Conservation (phyloP, 2,329 filamentous ascomycete genomes). For the Zymoseptoria ardabiliae region DNA sequence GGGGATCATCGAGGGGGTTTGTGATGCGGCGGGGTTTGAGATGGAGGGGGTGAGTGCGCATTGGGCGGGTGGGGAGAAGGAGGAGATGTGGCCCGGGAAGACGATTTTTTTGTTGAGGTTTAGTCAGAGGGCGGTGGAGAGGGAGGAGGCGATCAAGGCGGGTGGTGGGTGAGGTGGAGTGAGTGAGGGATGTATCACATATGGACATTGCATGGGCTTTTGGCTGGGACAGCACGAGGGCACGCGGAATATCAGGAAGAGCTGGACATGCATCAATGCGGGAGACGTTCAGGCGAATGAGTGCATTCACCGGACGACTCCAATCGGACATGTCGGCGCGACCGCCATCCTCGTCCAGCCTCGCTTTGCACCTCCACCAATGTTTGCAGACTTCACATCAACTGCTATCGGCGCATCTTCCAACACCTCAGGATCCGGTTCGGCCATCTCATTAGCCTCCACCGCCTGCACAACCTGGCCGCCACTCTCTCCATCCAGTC, state of each 20-base stretch:
- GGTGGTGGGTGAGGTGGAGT: conserved; percentile 15
- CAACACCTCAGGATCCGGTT: neutral
- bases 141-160: conserved; percentile 55
- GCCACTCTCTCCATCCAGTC: conserved; percentile 2
- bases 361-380: conserved; percentile 1
- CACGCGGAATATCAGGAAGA: too few species aligned
- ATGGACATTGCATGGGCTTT: too few species aligned
- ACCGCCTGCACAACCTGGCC: neutral
- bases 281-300: neutral
- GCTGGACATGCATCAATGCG: neutral
- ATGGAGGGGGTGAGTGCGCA: conserved; percentile 81
- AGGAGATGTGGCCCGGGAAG: conserved; percentile 81
- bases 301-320: conserved; percentile 10
- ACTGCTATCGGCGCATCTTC: neutral
- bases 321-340: conserved; percentile 12
- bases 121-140: conserved; percentile 79
- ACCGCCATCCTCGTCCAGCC: conserved; percentile 12
- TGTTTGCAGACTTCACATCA: neutral
- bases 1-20: conserved; percentile 89
- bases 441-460: neutral
- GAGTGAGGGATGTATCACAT: neutral
- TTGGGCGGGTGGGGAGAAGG: conserved; percentile 49
- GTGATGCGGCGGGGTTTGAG: conserved; percentile 84
- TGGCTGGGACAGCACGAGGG: too few species aligned
- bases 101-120: conserved; percentile 96